Conservation (phyloP, 2,329 filamentous ascomycete species). For the Colletotrichum tofieldiae region DNA sequence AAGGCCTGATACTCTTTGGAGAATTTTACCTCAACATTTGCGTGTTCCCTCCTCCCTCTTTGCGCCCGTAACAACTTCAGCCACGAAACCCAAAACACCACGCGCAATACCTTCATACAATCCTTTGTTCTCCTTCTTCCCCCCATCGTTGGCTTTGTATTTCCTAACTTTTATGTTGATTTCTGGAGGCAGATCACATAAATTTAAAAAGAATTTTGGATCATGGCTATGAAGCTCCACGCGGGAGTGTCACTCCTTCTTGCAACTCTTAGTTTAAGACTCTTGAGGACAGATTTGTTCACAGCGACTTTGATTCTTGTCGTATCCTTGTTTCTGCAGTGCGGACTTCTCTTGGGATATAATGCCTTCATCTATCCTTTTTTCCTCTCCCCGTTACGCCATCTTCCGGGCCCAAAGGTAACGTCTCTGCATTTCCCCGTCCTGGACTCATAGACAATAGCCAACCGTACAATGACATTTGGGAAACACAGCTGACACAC, state of each 20-base stretch:
- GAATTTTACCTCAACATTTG: background rate
- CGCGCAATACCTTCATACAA: too few relatives aligned
- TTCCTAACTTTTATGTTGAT: too few relatives aligned
- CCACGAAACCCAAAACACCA: background rate
- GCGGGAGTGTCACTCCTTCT: slow-evolving; percentile 16
- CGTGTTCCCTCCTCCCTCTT: too few relatives aligned
- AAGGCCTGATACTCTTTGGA: too few relatives aligned
- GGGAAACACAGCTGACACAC: background rate
- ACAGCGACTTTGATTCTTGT: background rate
- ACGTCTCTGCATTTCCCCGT: background rate
- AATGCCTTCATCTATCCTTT: slow-evolving; percentile 59
- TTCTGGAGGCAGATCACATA: too few relatives aligned
- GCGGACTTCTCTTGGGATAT: slow-evolving; percentile 51
- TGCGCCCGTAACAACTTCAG: background rate
- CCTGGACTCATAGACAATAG: too few relatives aligned
- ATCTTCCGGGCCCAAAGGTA: slow-evolving; percentile 62
- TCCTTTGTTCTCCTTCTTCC: background rate
- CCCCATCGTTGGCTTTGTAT: background rate
- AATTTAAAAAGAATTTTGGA: background rate
- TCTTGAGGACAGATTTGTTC: background rate
- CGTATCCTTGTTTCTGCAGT: background rate
- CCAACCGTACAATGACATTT: background rate
- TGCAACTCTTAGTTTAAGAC: slow-evolving; percentile 2
- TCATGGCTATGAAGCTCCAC: slow-evolving; percentile 11
- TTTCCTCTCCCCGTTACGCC: slow-evolving; percentile 59